phyloP scores from a whole-genome alignment of 495 filamentous ascomycete genomes.

The Lasiosphaeria hispida region DNA sequence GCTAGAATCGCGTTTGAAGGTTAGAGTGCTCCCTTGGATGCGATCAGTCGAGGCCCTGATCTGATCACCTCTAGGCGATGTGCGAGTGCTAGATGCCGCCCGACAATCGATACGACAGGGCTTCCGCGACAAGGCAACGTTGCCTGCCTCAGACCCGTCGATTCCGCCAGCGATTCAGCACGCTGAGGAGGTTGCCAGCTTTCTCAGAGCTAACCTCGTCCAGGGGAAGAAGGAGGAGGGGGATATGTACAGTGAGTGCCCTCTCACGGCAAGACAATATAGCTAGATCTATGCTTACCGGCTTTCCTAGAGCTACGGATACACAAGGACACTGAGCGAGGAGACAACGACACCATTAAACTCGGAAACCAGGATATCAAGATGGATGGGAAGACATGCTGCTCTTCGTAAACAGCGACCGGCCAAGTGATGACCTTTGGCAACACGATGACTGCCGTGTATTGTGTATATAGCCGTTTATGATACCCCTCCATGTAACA shows the following conservation, averaged over 20 bases:
- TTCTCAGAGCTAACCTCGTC: conserved; percentile 81
- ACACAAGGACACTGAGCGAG: conserved; percentile 85
- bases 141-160: conserved; percentile 53
- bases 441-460: conserved; percentile 23
- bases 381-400: conserved; percentile 47
- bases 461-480: conserved; percentile 28
- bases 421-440: conserved; percentile 5
- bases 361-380: conserved; percentile 43
- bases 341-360: conserved; percentile 87
- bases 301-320: conserved; percentile 67
- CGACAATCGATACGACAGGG: conserved; percentile 61
- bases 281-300: conserved; percentile 5
- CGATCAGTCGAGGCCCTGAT: not conserved
- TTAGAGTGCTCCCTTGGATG: conserved; percentile 30
- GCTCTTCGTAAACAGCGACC: conserved; percentile 31
- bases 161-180: conserved; percentile 58
- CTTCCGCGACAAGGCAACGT: conserved; percentile 64
- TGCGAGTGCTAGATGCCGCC: conserved; percentile 64
- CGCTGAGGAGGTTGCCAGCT: conserved; percentile 77
- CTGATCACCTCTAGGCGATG: conserved; percentile 57
- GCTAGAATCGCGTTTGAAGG: conserved; percentile 80
- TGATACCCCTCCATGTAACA: conserved; percentile 35
- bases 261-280: not conserved
- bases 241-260: conserved; percentile 56
- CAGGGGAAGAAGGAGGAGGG: conserved; percentile 68